Conservation (phyloP, 1,139 yeast genomes). For the Blastobotrys serpentis region DNA sequence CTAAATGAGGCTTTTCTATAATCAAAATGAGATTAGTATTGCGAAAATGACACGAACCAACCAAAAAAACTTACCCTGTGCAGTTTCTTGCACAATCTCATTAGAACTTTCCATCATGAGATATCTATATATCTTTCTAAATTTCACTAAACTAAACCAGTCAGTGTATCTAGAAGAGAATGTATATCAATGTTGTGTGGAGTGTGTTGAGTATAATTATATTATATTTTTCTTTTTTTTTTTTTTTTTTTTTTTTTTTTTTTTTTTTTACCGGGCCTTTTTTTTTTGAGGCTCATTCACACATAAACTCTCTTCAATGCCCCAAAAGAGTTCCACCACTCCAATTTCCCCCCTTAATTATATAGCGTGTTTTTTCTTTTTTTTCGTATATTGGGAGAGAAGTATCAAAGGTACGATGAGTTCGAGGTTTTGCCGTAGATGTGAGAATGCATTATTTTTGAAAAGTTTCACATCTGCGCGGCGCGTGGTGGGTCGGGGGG, state of each 20-base stretch:
- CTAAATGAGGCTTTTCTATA: slow-evolving; percentile 17
- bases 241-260: not conserved
- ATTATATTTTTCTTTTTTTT: not conserved
- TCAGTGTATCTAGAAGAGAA: not conserved
- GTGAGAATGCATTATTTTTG: not conserved
- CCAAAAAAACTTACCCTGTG: not conserved
- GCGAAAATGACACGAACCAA: not conserved
- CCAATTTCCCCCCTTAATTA: not conserved
- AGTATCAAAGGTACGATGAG: too few relatives aligned
- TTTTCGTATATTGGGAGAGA: not conserved
- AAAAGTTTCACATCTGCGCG: slow-evolving; percentile 1
- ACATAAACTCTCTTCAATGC: not conserved
- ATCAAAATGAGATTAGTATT: slow-evolving; percentile 1
- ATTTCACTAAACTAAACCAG: not conserved
- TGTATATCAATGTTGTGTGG: not conserved
- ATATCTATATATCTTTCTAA: not conserved
- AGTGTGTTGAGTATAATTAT: not conserved
- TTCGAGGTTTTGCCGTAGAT: not conserved
- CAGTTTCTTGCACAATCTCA: slow-evolving; percentile 2
- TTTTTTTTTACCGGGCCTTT: too few relatives aligned
- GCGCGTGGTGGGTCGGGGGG: too few relatives aligned
- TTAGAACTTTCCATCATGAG: slow-evolving; percentile 5
- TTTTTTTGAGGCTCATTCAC: slow-evolving; percentile 2
- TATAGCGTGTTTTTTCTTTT: not conserved
- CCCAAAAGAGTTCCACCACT: not conserved